Evolutionary conservation across 352 stramenopile genomes (phyloP).

Genomic region (Phytophthora meadii): DNA sequence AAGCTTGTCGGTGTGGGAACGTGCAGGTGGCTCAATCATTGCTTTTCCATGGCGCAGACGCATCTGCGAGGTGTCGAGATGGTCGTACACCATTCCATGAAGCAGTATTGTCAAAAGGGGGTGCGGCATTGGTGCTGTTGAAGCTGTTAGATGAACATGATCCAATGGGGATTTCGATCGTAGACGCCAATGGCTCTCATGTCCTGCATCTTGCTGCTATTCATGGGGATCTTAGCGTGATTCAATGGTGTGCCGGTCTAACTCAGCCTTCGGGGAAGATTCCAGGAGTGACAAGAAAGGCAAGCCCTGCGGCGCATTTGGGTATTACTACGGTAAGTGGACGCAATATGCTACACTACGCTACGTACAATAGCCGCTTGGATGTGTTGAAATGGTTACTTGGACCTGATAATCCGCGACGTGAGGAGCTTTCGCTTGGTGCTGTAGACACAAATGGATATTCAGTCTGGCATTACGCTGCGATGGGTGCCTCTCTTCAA

Average conservation of each 20-base stretch:
- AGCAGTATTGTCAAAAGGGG: slow-evolving; percentile 38
- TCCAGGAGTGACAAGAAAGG: not conserved
- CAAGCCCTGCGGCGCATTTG: slow-evolving; percentile 34
- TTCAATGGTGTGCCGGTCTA: slow-evolving; percentile 56
- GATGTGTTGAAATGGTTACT: slow-evolving; percentile 62
- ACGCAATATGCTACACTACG: slow-evolving; percentile 74
- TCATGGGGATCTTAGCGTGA: slow-evolving; percentile 63
- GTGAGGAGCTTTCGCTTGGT: slow-evolving; percentile 36
- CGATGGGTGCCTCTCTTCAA: slow-evolving; percentile 60
- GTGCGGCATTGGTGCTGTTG: slow-evolving; percentile 45
- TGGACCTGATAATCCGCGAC: slow-evolving; percentile 28
- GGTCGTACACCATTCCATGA: slow-evolving; percentile 72
- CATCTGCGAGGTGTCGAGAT: slow-evolving; percentile 50
- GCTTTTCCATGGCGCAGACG: slow-evolving; percentile 58
- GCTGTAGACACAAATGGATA: slow-evolving; percentile 64
- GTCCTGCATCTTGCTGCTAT: slow-evolving; percentile 74
- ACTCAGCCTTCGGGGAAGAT: not conserved
- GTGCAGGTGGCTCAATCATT: slow-evolving; percentile 60
- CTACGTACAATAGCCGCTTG: slow-evolving; percentile 65
- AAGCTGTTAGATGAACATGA: slow-evolving; percentile 65
- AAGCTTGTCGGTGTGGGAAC: slow-evolving; percentile 62
- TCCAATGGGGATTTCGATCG: slow-evolving; percentile 42
- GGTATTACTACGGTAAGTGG: slow-evolving; percentile 66
- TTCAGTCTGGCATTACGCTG: slow-evolving; percentile 72
- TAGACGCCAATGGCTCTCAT: slow-evolving; percentile 69